Conservation (phyloP, 2,329 filamentous ascomycete species). For the Tricladium varicosporioides region DNA sequence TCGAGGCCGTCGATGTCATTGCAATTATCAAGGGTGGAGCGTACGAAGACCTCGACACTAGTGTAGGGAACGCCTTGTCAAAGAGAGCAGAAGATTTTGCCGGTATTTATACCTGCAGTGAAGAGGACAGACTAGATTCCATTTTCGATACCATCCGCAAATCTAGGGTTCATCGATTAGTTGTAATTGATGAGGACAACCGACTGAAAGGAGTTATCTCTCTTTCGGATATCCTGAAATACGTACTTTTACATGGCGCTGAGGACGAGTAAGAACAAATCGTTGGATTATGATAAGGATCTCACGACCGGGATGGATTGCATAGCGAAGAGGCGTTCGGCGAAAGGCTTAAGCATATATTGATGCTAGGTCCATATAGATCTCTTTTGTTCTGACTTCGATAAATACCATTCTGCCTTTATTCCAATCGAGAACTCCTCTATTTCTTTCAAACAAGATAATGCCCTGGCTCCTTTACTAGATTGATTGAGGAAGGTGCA, state of each 20-base stretch:
- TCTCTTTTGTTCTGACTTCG: constrained; percentile 24
- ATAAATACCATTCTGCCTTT: constrained; percentile 28
- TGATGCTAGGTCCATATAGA: constrained; percentile 27
- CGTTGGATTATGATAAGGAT: constrained; percentile 19
- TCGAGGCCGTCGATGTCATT: constrained; percentile 97
- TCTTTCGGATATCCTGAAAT: constrained; percentile 93
- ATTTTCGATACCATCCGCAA: constrained; percentile 97
- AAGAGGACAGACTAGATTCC: constrained; percentile 87
- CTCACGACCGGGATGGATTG: constrained; percentile 29
- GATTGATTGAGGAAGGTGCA: not conserved
- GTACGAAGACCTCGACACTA: constrained; percentile 86
- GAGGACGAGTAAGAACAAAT: constrained; percentile 26
- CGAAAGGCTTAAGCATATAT: constrained; percentile 24
- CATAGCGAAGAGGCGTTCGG: constrained; percentile 37
- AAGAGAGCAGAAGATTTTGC: constrained; percentile 88
- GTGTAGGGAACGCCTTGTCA: constrained; percentile 83
- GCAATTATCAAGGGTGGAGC: constrained; percentile 89
- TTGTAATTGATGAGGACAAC: constrained; percentile 88
- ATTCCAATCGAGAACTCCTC: not conserved
- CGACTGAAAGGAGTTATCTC: constrained; percentile 87
- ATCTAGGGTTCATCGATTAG: constrained; percentile 87
- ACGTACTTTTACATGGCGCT: constrained; percentile 70
- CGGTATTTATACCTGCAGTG: constrained; percentile 93
- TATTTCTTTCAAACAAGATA: not conserved
- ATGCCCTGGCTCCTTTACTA: not conserved